Evolutionary conservation across 2,329 filamentous ascomycete genomes (phyloP), one percentile per base, ranked within the genome.

Genomic region (Fusarium pseudograminearum): DNA sequence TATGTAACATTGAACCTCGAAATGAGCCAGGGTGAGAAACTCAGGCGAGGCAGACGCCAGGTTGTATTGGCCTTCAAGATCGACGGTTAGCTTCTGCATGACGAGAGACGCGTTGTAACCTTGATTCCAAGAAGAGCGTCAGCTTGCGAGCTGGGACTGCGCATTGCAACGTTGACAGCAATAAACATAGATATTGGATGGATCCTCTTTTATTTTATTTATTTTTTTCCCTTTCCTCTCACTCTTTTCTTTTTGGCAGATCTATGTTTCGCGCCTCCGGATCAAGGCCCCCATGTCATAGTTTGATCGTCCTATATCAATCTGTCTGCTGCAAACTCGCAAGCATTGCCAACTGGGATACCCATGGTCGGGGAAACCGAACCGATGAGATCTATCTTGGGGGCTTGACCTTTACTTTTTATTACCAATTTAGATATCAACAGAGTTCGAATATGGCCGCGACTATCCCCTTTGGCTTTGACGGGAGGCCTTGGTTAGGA

Each of bases 11-110:
- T 61, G 26, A 50, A 46, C 20, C 20, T 40, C 22, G 61, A 36
- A 44, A 67, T 63, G 52, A 56, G 16, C 48, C 47, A 48, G 53
- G 53, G 31, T 73, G 71, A 69, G 60, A 72, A 72, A 41, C 56
- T 58, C 53, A 40, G 48, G 57, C 50, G 46, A 47, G 65, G 46
- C 51, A 67, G 55, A 58, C 58, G 58, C 65, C 65, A 59, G 16
- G 61, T 52, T 28, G 48, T 52, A 52, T 52, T 41, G 48, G 31
- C 48, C 48, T 40, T 20, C 24, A 52, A 52, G 48, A 52, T 52
- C 48, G 38, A 52, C 48, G 28, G 28, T 22, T 52, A 52, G 48
- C n/a, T 33, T 46, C 26, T 46, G 28, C 26, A 20, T n/a, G n/a
- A 26, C 24, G 15, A 48, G 42, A 38, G 22, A 48, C 61, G 61